Percentiles rank a stretch among this genome's conserved stretches.
These are phyloP conservation scores for Haberlea rhodopensis DNA, from an alignment of 257 asterid species.

Conservation along the genomic window DNA sequence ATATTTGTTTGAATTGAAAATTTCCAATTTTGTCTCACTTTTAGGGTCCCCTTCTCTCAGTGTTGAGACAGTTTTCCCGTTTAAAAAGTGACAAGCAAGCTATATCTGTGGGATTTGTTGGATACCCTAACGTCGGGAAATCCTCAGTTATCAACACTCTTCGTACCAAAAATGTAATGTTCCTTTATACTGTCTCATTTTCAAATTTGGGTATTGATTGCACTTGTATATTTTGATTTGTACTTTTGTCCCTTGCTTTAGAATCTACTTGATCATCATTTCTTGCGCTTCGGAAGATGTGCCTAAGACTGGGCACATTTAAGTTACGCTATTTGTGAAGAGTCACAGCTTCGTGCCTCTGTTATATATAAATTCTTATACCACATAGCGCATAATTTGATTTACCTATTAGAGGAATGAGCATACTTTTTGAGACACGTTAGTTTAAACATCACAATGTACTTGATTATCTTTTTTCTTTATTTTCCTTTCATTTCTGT, in stretches of 20 bases:
- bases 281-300: not conserved
- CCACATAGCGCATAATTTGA: not conserved
- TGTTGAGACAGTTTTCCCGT: conserved; percentile 85
- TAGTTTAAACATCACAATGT: no score
- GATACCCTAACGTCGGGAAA: conserved; percentile 98
- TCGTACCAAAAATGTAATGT: conserved; percentile 83
- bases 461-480: not conserved
- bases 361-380: no score
- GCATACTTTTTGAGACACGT: not conserved
- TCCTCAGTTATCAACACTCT: conserved; percentile 96
- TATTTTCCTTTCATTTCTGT: not conserved
- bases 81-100: conserved; percentile 92
- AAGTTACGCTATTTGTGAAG: not conserved
- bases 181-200: conserved; percentile 16
- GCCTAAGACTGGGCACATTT: not conserved
- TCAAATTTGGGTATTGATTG: conserved; percentile 6
- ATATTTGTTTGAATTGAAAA: conserved; percentile 5
- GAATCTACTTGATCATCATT: conserved; percentile 7
- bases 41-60: conserved; percentile 88
- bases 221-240: conserved; percentile 7
- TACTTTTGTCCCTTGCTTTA: not conserved
- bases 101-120: conserved; percentile 95
- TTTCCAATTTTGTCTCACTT: conserved; percentile 6
- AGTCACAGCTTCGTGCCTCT: no score
- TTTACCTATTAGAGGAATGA: not conserved